Conservation (phyloP, 108 stramenopile species). For the Pseudonitzschia delicatissima region DNA sequence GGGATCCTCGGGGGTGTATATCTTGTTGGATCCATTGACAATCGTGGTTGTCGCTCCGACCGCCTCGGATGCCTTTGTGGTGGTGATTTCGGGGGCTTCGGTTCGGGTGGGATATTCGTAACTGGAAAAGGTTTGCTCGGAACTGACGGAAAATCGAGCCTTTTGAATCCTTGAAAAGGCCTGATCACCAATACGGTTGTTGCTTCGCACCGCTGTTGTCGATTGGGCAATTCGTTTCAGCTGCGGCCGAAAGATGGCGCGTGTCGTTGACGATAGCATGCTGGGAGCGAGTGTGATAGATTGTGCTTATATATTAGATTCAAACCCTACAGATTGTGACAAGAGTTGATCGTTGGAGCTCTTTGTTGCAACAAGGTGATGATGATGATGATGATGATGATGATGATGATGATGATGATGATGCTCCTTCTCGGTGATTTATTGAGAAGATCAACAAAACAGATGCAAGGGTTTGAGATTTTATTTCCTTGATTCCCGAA, state of each 20-base stretch:
- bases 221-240: not conserved
- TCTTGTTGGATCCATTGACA: not conserved
- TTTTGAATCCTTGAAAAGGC: not conserved
- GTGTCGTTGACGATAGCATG: conserved; percentile 6
- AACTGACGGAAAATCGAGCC: not conserved
- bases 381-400: not conserved
- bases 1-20: conserved; percentile 33
- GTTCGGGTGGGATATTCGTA: conserved; percentile 75
- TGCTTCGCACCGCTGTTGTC: not conserved
- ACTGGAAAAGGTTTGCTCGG: conserved; percentile 20
- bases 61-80: conserved; percentile 32
- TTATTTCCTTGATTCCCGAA: too few relatives aligned
- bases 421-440: not conserved
- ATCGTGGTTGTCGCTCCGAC: not conserved
- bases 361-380: not conserved
- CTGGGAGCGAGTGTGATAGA: not conserved
- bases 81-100: conserved; percentile 66
- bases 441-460: too few relatives aligned
- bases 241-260: not conserved
- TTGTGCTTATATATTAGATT: not conserved
- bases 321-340: too few relatives aligned
- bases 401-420: not conserved
- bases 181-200: not conserved
- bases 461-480: too few relatives aligned
- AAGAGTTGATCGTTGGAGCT: too few relatives aligned